phyloP scores from a whole-genome alignment of 140 eudicot genomes.

The Cichorium intybus region DNA sequence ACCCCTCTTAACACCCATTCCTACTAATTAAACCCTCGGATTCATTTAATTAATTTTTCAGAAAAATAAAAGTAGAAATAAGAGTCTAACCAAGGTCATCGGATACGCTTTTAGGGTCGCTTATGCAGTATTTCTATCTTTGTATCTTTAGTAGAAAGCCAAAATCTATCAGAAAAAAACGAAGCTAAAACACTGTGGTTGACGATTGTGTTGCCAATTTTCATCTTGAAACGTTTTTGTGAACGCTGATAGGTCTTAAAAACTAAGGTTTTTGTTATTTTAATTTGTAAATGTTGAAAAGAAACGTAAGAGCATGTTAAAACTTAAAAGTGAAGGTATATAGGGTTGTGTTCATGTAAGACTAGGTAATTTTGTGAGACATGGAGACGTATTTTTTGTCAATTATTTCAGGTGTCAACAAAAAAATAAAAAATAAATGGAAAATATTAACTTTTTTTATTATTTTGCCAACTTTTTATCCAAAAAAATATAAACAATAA shows the following conservation, averaged over 20 bases:
- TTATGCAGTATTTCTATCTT: not conserved
- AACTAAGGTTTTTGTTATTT: not conserved
- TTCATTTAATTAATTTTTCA: not conserved
- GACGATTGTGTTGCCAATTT: not conserved
- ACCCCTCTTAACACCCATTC: slow-evolving; percentile 25
- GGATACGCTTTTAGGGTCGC: not conserved
- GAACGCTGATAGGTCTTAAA: not conserved
- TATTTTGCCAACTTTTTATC: too few species aligned
- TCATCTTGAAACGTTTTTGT: not conserved
- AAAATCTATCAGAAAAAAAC: not conserved
- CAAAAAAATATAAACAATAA: too few species aligned
- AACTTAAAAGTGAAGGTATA: too few species aligned
- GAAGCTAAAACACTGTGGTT: not conserved
- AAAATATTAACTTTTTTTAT: too few species aligned
- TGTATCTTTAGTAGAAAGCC: not conserved
- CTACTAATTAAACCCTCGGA: slow-evolving; percentile 10
- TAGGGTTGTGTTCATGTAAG: too few species aligned
- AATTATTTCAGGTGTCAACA: too few species aligned
- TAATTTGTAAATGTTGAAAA: not conserved
- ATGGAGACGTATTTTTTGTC: too few species aligned
- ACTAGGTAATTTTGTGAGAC: too few species aligned
- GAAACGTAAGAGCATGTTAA: not conserved
- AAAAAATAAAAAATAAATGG: too few species aligned
- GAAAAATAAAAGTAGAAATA: not conserved
- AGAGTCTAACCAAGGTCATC: not conserved